Conservation (phyloP, 306 rosid genomes). For the Citrullus amarus region DNA sequence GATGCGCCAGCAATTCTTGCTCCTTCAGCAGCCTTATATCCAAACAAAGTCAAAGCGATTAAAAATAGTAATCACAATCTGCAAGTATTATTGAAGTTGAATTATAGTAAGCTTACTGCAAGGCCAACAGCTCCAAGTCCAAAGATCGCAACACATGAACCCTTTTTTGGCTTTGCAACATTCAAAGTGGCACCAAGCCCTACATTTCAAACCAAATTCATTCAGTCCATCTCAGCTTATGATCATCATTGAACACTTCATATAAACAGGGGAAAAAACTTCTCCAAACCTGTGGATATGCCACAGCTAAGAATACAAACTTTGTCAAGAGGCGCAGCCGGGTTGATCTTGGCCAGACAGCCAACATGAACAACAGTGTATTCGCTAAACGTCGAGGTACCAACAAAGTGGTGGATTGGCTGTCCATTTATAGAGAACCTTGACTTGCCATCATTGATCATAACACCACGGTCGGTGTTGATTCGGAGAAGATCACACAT, state of each 20-base stretch:
- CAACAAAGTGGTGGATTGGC: conserved; percentile 68
- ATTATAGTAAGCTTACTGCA: conserved; percentile 37
- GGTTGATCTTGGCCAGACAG: conserved; percentile 72
- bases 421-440: conserved; percentile 67
- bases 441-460: conserved; percentile 48
- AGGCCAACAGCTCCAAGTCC: conserved; percentile 95
- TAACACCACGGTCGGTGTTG: conserved; percentile 77
- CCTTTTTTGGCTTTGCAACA: conserved; percentile 77
- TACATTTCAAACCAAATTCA: conserved; percentile 6
- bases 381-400: conserved; percentile 84
- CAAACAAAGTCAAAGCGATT: no score
- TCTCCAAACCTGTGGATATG: conserved; percentile 56
- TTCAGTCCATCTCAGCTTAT: no score
- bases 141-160: conserved; percentile 74
- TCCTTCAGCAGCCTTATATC: conserved; percentile 69
- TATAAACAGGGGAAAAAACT: no score
- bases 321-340: conserved; percentile 83
- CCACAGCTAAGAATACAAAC: conserved; percentile 89
- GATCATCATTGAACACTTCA: no score
- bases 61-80: neutral
- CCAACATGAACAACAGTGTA: conserved; percentile 75
- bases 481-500: conserved; percentile 84
- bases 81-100: no score
- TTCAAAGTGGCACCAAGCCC: conserved; percentile 85
- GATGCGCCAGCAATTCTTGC: conserved; percentile 74